These are phyloP conservation scores for Fusarium denticulatum DNA, from an alignment of 2,329 filamentous ascomycete genomes.

Conservation along the genomic window DNA sequence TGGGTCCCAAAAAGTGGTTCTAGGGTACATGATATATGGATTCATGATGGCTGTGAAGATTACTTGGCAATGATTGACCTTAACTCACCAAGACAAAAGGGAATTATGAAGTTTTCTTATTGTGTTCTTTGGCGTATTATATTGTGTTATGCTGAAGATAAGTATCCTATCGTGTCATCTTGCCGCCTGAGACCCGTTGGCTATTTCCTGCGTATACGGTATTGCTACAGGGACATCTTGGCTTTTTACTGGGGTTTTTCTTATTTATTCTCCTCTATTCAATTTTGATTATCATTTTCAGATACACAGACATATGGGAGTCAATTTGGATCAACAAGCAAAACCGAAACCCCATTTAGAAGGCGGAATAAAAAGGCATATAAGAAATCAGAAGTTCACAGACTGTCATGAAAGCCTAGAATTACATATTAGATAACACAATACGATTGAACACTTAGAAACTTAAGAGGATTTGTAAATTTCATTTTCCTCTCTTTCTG, in stretches of 20 bases:
- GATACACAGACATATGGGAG: background rate
- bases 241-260: too few relatives aligned
- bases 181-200: too few relatives aligned
- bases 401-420: background rate
- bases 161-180: too few relatives aligned
- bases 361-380: rapidly evolving
- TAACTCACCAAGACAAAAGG: background rate
- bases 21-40: background rate
- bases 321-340: rapidly evolving
- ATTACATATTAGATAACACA: too few relatives aligned
- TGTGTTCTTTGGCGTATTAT: too few relatives aligned
- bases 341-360: background rate
- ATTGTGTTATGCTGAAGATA: too few relatives aligned
- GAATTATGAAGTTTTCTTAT: too few relatives aligned
- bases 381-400: rapidly evolving
- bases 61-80: background rate
- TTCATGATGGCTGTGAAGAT: background rate
- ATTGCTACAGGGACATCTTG: too few relatives aligned
- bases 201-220: too few relatives aligned
- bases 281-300: background rate
- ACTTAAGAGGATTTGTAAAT: rapidly evolving
- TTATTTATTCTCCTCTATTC: too few relatives aligned
- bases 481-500: background rate
- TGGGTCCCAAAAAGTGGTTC: background rate
- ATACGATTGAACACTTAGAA: background rate